Conservation (phyloP, 2,329 filamentous ascomycete genomes). For the Beauveria caledonica region DNA sequence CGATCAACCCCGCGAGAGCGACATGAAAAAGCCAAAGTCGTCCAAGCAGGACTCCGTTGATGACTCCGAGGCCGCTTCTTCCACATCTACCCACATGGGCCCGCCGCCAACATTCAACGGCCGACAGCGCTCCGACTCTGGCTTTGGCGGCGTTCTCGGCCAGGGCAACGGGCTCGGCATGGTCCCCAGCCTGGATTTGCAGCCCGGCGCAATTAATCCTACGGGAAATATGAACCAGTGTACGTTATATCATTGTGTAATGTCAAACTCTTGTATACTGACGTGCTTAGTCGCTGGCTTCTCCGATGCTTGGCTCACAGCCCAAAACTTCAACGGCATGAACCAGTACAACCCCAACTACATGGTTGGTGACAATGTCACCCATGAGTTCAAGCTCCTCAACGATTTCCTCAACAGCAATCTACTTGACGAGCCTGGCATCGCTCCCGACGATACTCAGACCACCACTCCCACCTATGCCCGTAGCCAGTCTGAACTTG, state of each 20-base stretch:
- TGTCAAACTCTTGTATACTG: not conserved
- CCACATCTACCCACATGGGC: slow-evolving; percentile 47
- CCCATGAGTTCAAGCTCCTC: slow-evolving; percentile 91
- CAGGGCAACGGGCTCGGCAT: slow-evolving; percentile 24
- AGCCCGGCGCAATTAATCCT: slow-evolving; percentile 29
- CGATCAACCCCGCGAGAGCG: slow-evolving; percentile 85
- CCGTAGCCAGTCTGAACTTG: slow-evolving; percentile 24
- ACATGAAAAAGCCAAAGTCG: slow-evolving; percentile 70
- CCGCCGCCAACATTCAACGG: slow-evolving; percentile 39
- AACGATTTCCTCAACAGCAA: slow-evolving; percentile 95
- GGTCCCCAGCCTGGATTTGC: slow-evolving; percentile 34
- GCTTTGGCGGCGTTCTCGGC: slow-evolving; percentile 22
- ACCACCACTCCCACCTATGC: not conserved
- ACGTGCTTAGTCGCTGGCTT: slow-evolving; percentile 60
- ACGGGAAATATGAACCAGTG: slow-evolving; percentile 58
- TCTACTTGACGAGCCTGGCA: slow-evolving; percentile 72
- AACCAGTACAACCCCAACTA: slow-evolving; percentile 89
- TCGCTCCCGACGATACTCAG: slow-evolving; percentile 54
- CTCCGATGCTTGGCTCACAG: slow-evolving; percentile 70
- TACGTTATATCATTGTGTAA: slow-evolving; percentile 40
- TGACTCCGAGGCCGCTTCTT: slow-evolving; percentile 42
- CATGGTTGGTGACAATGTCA: slow-evolving; percentile 88
- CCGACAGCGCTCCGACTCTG: slow-evolving; percentile 3
- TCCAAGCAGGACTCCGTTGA: slow-evolving; percentile 56
- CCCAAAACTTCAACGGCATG: slow-evolving; percentile 87